phyloP scores from a whole-genome alignment of 805 yeast species.

The Isabelozyma rhagii region DNA sequence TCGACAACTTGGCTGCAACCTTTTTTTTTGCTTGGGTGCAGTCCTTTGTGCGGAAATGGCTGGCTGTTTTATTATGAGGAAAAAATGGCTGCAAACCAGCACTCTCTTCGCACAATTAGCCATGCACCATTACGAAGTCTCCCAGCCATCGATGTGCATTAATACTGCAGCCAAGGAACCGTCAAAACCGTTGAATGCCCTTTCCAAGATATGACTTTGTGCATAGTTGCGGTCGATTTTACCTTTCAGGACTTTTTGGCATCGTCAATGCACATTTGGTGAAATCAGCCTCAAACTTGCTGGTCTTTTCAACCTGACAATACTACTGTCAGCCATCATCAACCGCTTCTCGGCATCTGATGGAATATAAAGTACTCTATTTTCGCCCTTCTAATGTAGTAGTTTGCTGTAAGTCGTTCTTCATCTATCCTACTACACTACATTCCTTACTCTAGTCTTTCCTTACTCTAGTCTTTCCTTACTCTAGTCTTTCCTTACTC shows the following conservation, averaged over 20 bases:
- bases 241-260: neutral
- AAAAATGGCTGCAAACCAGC: neutral
- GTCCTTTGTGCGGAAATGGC: neutral
- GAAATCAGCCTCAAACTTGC: neutral
- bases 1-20: neutral
- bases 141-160: neutral
- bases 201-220: too few relatives aligned
- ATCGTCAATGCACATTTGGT: neutral
- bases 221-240: neutral
- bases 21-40: neutral
- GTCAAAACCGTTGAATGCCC: too few relatives aligned
- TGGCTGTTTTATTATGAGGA: neutral
- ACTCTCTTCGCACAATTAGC: neutral
- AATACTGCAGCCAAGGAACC: too few relatives aligned
- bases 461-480: neutral
- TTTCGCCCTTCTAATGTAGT: too few relatives aligned
- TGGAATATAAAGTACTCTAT: too few relatives aligned
- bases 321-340: neutral
- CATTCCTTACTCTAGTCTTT: too few relatives aligned
- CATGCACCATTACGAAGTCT: neutral
- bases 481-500: neutral
- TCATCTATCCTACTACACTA: too few relatives aligned
- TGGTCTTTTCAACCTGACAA: neutral
- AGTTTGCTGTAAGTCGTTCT: too few relatives aligned
- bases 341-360: too few relatives aligned